These are phyloP conservation scores for Pythium guiyangense DNA, from an alignment of 352 stramenopile species.

Conservation along the genomic window DNA sequence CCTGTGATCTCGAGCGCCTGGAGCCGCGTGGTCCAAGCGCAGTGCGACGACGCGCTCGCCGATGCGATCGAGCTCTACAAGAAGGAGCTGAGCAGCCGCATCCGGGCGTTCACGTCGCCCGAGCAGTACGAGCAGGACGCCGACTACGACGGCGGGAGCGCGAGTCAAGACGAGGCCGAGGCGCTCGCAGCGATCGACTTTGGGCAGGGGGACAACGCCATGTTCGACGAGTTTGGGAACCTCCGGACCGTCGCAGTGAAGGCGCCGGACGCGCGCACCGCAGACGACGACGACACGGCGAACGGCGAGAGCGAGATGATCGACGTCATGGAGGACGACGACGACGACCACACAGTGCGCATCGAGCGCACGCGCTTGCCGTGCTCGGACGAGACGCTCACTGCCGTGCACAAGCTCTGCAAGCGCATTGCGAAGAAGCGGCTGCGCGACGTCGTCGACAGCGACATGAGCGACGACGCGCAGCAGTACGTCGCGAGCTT, in stretches of 20 bases:
- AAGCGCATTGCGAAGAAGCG: slow-evolving; percentile 75
- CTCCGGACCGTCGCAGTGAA: slow-evolving; percentile 37
- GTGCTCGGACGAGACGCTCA: slow-evolving; percentile 48
- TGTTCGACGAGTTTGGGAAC: slow-evolving; percentile 81
- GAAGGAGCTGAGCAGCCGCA: slow-evolving; percentile 45
- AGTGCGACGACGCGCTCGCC: slow-evolving; percentile 79
- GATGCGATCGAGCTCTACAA: slow-evolving; percentile 79
- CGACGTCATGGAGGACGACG: slow-evolving; percentile 59
- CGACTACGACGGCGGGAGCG: slow-evolving; percentile 24
- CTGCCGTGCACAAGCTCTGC: slow-evolving; percentile 59
- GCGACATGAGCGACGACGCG: slow-evolving; percentile 57
- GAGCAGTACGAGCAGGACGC: slow-evolving; percentile 58
- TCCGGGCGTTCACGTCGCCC: slow-evolving; percentile 42
- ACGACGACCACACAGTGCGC: slow-evolving; percentile 17
- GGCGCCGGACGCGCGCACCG: slow-evolving; percentile 1
- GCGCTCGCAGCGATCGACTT: slow-evolving; percentile 43
- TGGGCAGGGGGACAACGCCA: slow-evolving; percentile 47
- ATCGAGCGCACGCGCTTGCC: slow-evolving; percentile 65
- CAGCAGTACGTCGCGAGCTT: slow-evolving; percentile 67
- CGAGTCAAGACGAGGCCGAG: slow-evolving; percentile 11
- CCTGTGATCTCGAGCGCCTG: slow-evolving; percentile 88
- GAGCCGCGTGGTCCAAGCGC: slow-evolving; percentile 82
- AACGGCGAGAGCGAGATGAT: slow-evolving; percentile 57
- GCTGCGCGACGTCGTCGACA: slow-evolving; percentile 61
- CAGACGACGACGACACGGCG: slow-evolving; percentile 22